phyloP scores from a whole-genome alignment of 2,329 filamentous ascomycete species.

The Metarhizium robertsii region DNA sequence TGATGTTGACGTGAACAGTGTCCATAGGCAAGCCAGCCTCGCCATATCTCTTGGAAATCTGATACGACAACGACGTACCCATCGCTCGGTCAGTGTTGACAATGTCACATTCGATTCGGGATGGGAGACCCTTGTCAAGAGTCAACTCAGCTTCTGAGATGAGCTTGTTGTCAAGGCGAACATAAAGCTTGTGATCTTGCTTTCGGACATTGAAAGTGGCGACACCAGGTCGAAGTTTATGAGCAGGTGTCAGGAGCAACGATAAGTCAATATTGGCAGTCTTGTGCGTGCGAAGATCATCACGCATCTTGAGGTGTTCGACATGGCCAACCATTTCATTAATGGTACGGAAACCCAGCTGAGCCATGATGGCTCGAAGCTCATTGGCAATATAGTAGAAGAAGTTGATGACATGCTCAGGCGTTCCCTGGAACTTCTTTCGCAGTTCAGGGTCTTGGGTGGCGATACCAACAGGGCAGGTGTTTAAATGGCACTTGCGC shows the following conservation, averaged over 20 bases:
- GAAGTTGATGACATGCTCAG: conserved; percentile 97
- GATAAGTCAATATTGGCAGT: conserved; percentile 90
- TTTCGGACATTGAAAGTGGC: conserved; percentile 97
- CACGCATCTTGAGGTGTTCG: conserved; percentile 75
- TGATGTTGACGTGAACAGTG: conserved; percentile 92
- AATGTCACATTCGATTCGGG: conserved; percentile 88
- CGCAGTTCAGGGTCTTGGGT: conserved; percentile 91
- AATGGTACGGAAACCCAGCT: conserved; percentile 85
- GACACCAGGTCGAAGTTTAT: conserved; percentile 87
- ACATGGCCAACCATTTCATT: conserved; percentile 97
- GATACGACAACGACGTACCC: conserved; percentile 90
- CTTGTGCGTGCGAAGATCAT: conserved; percentile 81
- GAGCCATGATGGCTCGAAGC: conserved; percentile 92
- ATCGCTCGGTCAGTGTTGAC: conserved; percentile 94
- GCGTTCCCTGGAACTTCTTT: conserved; percentile 86
- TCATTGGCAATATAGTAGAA: conserved; percentile 98
- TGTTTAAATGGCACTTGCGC: conserved; percentile 69
- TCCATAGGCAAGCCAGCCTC: conserved; percentile 83
- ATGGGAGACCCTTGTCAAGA: conserved; percentile 86
- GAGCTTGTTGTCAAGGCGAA: conserved; percentile 91
- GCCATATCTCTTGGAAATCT: conserved; percentile 86
- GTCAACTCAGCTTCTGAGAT: conserved; percentile 93
- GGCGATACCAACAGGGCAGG: conserved; percentile 85
- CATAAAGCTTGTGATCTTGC: conserved; percentile 90
- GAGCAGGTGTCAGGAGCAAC: conserved; percentile 87